phyloP scores from a whole-genome alignment of 768 basidiomycete species.

The Mycena polygramma region DNA sequence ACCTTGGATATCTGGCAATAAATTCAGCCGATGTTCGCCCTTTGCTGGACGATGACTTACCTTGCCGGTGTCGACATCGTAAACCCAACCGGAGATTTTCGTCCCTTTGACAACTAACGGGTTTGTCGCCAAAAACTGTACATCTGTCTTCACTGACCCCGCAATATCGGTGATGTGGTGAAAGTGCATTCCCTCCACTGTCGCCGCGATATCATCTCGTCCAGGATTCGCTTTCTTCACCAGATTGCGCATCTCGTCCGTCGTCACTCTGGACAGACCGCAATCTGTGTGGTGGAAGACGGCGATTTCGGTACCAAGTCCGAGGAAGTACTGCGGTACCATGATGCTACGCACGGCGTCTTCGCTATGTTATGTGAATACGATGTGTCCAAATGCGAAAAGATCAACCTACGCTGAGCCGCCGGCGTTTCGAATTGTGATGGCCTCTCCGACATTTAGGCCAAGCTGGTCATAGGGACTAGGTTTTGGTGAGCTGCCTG shows the following conservation, averaged over 20 bases:
- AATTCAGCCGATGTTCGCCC: too few relatives aligned
- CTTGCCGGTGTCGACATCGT: slow-evolving; percentile 66
- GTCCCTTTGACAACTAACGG: slow-evolving; percentile 57
- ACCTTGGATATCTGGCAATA: too few relatives aligned
- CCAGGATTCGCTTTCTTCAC: slow-evolving; percentile 49
- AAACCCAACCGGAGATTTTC: slow-evolving; percentile 63
- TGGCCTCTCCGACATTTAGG: slow-evolving; percentile 61
- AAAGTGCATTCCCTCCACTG: slow-evolving; percentile 57
- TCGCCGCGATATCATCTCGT: slow-evolving; percentile 37
- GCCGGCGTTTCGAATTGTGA: slow-evolving; percentile 67
- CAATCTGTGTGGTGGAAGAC: slow-evolving; percentile 69
- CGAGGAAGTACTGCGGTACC: slow-evolving; percentile 65
- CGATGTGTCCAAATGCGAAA: neutral
- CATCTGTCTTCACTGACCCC: slow-evolving; percentile 57
- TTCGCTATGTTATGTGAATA: slow-evolving; percentile 48
- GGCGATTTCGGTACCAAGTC: slow-evolving; percentile 59
- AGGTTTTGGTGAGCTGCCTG: neutral
- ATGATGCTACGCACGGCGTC: slow-evolving; percentile 64
- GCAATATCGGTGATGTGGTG: slow-evolving; percentile 58
- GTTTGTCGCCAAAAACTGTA: slow-evolving; percentile 56
- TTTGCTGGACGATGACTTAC: too few relatives aligned
- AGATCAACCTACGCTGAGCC: slow-evolving; percentile 56
- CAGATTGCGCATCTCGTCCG: slow-evolving; percentile 50
- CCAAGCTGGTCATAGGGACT: slow-evolving; percentile 60
- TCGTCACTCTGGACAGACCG: slow-evolving; percentile 64